Base-by-base conservation (phyloP, 768 basidiomycete genomes). In the Gelatoporia subvermispora region DNA sequence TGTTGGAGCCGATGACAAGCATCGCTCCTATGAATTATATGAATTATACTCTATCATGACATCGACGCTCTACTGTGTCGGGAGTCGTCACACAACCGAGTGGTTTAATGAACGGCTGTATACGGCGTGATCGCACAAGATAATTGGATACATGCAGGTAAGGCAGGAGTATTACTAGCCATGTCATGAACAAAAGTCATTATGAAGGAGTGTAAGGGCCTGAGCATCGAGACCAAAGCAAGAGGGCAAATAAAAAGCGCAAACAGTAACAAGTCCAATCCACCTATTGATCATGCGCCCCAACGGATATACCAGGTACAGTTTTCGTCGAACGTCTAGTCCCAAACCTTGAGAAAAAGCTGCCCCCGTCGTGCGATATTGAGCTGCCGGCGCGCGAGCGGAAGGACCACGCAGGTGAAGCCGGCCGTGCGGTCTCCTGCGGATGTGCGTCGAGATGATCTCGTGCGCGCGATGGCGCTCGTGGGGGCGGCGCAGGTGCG, bases 391-490 rank as follows among this genome's bases (percentile, higher is more conserved):
- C 75, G 21, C 84, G 76, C 18, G 89, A 92, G 16, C 88, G 83
- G 73, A 90, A 84, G 0, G 88, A 90, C 88, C 87, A 92, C 0
- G 87, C 83, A 0, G 88, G 89, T 4, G 89, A 91, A 16, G 71
- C 76, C 2, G 89, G 89, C 20, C 89, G 79, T 3, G 71, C 63
- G 39, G 65, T 56, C 16, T 79, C 79, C 52, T 70, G 51, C 35
- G 67, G 56, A 21, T 72, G 73, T 20, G 76, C 70, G 34, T 85
- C 79, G 18, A 83, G 68, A 53, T 77, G 78, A 25, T 73, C 72
- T 41, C 74, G 72, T 48, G 65, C 68, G 35, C 71, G 67, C 16
- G 67, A 57, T 37, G 63, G 69, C 21, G 67, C 60, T 23, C 60
- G 57, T 63, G 56, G 25, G 55, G 53, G 48, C 54, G 65, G 55